These are phyloP conservation scores for Debaryomyces prosopidis DNA, from an alignment of 805 yeast species.

Conservation along the genomic window DNA sequence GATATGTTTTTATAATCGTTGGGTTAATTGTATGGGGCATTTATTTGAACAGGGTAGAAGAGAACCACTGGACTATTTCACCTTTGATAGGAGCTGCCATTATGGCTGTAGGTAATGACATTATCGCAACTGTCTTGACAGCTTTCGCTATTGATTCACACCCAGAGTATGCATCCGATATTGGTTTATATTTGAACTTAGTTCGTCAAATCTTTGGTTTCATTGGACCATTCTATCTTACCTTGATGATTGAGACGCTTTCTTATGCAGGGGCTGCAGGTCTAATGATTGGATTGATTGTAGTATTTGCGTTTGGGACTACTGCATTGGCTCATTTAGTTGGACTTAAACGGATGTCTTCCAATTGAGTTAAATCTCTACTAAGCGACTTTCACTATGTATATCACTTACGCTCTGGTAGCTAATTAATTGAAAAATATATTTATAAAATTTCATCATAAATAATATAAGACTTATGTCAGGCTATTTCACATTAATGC, in stretches of 20 bases:
- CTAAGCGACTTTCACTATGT: no score
- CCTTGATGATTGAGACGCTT: conserved; percentile 19
- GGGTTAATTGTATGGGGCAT: conserved; percentile 23
- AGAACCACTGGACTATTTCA: conserved; percentile 16
- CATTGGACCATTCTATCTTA: conserved; percentile 27
- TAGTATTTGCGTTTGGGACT: no score
- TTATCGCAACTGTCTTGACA: conserved; percentile 20
- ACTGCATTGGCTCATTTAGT: no score
- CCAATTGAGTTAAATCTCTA: no score
- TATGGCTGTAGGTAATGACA: conserved; percentile 21
- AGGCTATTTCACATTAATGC: no score
- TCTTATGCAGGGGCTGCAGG: conserved; percentile 10
- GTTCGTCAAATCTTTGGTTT: conserved; percentile 22
- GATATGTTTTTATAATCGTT: conserved; percentile 16
- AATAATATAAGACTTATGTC: no score
- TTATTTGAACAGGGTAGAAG: background rate
- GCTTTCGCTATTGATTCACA: conserved; percentile 19
- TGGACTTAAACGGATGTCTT: no score
- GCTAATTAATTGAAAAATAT: no score
- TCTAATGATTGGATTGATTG: no score
- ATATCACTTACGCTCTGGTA: no score
- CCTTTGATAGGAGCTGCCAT: conserved; percentile 23
- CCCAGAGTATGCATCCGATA: conserved; percentile 16
- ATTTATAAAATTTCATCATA: no score
- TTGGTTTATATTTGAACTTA: conserved; percentile 17